Evolutionary conservation across 176 grass and related monocot species (phyloP).

Genomic region (Zizania latifolia): DNA sequence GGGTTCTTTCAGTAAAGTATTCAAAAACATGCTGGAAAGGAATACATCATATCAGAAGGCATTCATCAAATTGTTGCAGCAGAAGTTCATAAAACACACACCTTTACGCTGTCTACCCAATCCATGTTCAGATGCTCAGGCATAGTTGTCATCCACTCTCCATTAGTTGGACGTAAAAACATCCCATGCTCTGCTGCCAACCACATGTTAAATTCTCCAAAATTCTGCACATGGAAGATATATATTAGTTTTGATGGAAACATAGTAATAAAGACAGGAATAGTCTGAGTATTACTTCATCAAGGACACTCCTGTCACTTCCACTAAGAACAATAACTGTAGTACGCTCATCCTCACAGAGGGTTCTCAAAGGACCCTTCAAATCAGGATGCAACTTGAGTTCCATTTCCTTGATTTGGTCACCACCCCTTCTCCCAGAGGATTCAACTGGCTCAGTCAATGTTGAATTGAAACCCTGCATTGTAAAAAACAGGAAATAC

Average conservation of each 20-base stretch:
- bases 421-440: constrained; percentile 89
- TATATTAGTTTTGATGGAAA: not conserved
- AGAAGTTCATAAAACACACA: constrained; percentile 8
- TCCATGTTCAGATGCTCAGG: constrained; percentile 99
- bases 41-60: constrained; percentile 26
- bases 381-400: constrained; percentile 95
- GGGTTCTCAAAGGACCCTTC: constrained; percentile 64
- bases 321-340: constrained; percentile 95
- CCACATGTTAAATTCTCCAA: constrained; percentile 98
- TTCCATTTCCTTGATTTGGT: constrained; percentile 99
- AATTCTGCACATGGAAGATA: constrained; percentile 50
- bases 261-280: constrained; percentile 13
- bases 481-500: constrained; percentile 11
- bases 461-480: constrained; percentile 97
- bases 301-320: constrained; percentile 95
- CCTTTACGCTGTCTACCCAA: constrained; percentile 99
- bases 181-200: constrained; percentile 97
- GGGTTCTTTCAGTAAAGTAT: constrained; percentile 97
- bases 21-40: constrained; percentile 89
- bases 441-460: constrained; percentile 93
- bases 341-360: constrained; percentile 73
- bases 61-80: constrained; percentile 1
- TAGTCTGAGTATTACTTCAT: constrained; percentile 55
- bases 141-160: constrained; percentile 99
- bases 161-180: constrained; percentile 81